Evolutionary conservation across 2,329 filamentous ascomycete species (phyloP).

Genomic region (Diaporthe sp.): DNA sequence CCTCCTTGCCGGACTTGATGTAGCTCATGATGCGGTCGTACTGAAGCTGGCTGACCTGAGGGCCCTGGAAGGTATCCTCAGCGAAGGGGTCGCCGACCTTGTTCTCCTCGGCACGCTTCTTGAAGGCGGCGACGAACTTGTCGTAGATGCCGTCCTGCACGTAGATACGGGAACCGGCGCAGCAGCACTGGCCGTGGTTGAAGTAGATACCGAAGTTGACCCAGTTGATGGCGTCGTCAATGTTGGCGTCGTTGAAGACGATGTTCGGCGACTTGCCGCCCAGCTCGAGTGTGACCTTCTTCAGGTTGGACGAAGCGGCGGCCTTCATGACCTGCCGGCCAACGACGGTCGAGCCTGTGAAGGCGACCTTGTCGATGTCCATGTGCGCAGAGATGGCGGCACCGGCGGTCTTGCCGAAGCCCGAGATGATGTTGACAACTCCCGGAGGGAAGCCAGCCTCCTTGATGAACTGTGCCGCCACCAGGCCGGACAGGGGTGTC

Average conservation of each 20-base stretch:
- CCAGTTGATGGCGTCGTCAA: constrained; percentile 83
- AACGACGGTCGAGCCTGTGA: constrained; percentile 78
- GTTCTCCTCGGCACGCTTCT: constrained; percentile 80
- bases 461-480: constrained; percentile 73
- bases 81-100: constrained; percentile 87
- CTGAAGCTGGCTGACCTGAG: constrained; percentile 87
- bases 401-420: constrained; percentile 75
- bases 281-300: constrained; percentile 86
- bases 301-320: constrained; percentile 81
- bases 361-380: constrained; percentile 79
- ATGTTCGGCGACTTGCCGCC: constrained; percentile 87
- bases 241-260: constrained; percentile 82
- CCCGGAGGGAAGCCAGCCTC: constrained; percentile 82
- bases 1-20: constrained; percentile 76
- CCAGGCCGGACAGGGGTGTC: constrained; percentile 71
- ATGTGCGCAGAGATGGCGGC: constrained; percentile 75
- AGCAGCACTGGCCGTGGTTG: constrained; percentile 77
- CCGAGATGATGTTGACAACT: constrained; percentile 80
- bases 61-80: constrained; percentile 86
- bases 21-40: constrained; percentile 90
- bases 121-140: constrained; percentile 86
- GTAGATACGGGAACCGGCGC: constrained; percentile 85
- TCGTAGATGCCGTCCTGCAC: constrained; percentile 91
- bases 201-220: constrained; percentile 79
- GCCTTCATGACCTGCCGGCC: constrained; percentile 82